A percentile compares a stretch with the other conserved stretches of the same genome.
These are phyloP conservation scores for Aegilops sharonensis DNA, from an alignment of 176 grass and related monocot genomes.

Conservation along the genomic window DNA sequence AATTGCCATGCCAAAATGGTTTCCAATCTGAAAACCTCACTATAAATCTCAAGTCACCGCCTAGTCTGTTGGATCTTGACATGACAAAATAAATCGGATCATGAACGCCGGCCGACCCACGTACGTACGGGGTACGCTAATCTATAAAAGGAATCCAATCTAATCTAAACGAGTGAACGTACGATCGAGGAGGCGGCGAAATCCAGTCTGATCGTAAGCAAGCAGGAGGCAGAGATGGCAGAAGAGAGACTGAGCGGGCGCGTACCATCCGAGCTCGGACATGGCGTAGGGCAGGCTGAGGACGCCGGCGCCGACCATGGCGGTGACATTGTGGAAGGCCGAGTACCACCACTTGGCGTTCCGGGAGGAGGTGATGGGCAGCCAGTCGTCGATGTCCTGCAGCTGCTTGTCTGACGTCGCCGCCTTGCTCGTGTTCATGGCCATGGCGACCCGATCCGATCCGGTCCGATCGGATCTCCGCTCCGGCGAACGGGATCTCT, in stretches of 20 bases:
- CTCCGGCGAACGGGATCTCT: background rate
- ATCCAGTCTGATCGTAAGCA: background rate
- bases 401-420: background rate
- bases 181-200: background rate
- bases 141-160: background rate
- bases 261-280: conserved; percentile 83
- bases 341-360: conserved; percentile 97
- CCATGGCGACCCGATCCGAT: background rate
- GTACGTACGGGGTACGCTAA: background rate
- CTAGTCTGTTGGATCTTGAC: background rate
- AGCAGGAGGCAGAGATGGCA: background rate
- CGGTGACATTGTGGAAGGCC: conserved; percentile 95
- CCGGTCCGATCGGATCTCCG: background rate
- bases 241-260: background rate
- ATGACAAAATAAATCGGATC: background rate
- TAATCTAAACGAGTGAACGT: background rate
- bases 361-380: conserved; percentile 78
- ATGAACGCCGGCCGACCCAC: background rate
- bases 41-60: background rate
- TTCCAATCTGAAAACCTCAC: too few relatives aligned
- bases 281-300: conserved; percentile 85
- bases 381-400: conserved; percentile 59
- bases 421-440: background rate
- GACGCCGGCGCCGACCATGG: conserved; percentile 94
- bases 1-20: too few relatives aligned